Conservation (phyloP, 495 filamentous ascomycete genomes). For the Oidiodendron maius region DNA sequence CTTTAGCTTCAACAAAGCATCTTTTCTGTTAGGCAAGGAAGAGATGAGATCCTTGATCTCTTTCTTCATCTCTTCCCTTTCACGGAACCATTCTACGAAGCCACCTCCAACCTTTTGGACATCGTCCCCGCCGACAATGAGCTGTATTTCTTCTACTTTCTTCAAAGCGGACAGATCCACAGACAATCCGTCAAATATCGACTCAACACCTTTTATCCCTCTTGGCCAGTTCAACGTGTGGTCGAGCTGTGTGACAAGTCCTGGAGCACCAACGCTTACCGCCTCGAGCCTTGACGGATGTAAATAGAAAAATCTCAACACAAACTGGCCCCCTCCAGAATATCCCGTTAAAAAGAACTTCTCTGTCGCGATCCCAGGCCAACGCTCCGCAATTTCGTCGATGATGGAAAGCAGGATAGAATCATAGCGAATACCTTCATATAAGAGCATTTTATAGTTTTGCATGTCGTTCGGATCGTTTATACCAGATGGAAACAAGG, state of each 20-base stretch:
- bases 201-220: slow-evolving; percentile 19
- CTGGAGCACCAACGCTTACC: slow-evolving; percentile 25
- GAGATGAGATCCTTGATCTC: no score
- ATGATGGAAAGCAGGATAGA: slow-evolving; percentile 20
- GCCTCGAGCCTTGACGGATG: slow-evolving; percentile 23
- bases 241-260: slow-evolving; percentile 17
- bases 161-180: no score
- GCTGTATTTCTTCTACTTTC: no score
- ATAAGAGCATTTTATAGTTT: slow-evolving; percentile 20
- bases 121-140: no score
- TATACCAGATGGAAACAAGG: slow-evolving; percentile 22
- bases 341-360: slow-evolving; percentile 26
- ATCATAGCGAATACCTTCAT: slow-evolving; percentile 18
- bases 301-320: slow-evolving; percentile 25
- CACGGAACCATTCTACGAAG: no score
- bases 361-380: slow-evolving; percentile 22
- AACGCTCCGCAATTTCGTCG: slow-evolving; percentile 20
- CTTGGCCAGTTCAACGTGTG: slow-evolving; percentile 17
- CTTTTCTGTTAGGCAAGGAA: no score
- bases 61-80: no score
- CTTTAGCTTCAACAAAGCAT: no score
- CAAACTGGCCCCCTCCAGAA: slow-evolving; percentile 27
- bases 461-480: slow-evolving; percentile 22
- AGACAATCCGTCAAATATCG: slow-evolving; percentile 20
- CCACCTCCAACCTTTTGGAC: no score